Base-by-base conservation (phyloP, 257 asterid species). In the Nicotiana sylvestris region DNA sequence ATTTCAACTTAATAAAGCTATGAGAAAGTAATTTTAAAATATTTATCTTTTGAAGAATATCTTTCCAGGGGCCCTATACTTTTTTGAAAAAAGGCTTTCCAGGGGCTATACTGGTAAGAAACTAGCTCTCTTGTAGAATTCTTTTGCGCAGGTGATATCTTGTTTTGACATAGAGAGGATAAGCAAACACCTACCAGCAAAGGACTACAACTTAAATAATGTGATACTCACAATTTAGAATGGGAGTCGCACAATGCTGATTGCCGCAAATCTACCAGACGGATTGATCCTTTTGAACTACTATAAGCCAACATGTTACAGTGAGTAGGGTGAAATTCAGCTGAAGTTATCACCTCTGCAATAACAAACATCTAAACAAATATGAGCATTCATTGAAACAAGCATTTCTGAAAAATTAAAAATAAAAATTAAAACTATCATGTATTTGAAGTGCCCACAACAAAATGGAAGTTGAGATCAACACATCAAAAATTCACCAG, bases 321-420 rank as follows among this genome's bases (percentile, higher is more conserved):
- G 77, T 93, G 98, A 80, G 93, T 86, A 83, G 98, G 98, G 87
- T 93, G 98, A 87, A 93, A 93, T 83, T 93, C 98, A 78, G 98
- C 98, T 61, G 98, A 92, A 35, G 98, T 93, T 86, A 93, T 92
- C 77, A 93, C 98, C 97, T 93, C 98, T 93, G 92, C 91, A 89
- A 86, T 21, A 72, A 61, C 68, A 77, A 86, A 89, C 69, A 81
- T 35, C 82, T 58, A 66, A 84, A 67, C 21, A 55, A 27, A 39
- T 46, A 53, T 60, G 39, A 62, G 57, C 53, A 66, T 49, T n/a
- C 77, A 81, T 43, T 53, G 67, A n/a, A 46, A 83, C 61, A 18
- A 82, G 84, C 2, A 12, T 51, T 74, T 15, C 16, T 13, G 7
- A 74, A 25, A 51, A 27, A 74, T 27, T 25, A 51, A 13, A 76